phyloP scores from a whole-genome alignment of 805 yeast genomes.

The Candida succiphila region DNA sequence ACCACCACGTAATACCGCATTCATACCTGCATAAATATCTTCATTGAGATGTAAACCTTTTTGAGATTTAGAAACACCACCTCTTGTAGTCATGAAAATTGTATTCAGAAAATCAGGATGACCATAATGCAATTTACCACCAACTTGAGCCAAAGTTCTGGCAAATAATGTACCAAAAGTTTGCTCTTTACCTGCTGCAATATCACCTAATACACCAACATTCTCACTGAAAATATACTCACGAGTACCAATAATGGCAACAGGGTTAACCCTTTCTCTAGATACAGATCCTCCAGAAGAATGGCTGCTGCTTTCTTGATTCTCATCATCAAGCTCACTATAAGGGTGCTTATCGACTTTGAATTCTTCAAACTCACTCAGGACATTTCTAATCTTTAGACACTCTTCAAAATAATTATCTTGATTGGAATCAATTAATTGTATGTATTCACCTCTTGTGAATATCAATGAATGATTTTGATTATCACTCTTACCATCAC shows the following conservation, averaged over 20 bases:
- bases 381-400: conserved; percentile 61
- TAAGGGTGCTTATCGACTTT: conserved; percentile 17
- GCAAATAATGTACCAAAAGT: conserved; percentile 82
- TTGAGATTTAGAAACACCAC: conserved; percentile 82
- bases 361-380: conserved; percentile 67
- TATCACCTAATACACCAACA: conserved; percentile 73
- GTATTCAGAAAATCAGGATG: conserved; percentile 78
- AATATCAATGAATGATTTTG: conserved; percentile 70
- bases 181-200: conserved; percentile 84
- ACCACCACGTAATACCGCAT: conserved; percentile 72
- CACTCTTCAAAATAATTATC: conserved; percentile 79
- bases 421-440: conserved; percentile 76
- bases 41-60: conserved; percentile 76
- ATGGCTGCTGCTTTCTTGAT: not conserved
- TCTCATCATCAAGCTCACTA: conserved; percentile 19
- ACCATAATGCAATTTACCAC: conserved; percentile 79
- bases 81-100: conserved; percentile 73
- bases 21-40: conserved; percentile 83
- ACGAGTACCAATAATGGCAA: conserved; percentile 77
- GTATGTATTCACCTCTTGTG: conserved; percentile 74
- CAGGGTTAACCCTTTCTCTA: conserved; percentile 42
- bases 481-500: conserved; percentile 80
- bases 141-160: conserved; percentile 71
- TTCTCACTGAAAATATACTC: conserved; percentile 80
- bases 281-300: not conserved